Percentiles rank a stretch among this genome's conserved stretches.
phyloP scores from a whole-genome alignment of 768 basidiomycete species.

The button mushroom (Agaricus bisporus) region DNA sequence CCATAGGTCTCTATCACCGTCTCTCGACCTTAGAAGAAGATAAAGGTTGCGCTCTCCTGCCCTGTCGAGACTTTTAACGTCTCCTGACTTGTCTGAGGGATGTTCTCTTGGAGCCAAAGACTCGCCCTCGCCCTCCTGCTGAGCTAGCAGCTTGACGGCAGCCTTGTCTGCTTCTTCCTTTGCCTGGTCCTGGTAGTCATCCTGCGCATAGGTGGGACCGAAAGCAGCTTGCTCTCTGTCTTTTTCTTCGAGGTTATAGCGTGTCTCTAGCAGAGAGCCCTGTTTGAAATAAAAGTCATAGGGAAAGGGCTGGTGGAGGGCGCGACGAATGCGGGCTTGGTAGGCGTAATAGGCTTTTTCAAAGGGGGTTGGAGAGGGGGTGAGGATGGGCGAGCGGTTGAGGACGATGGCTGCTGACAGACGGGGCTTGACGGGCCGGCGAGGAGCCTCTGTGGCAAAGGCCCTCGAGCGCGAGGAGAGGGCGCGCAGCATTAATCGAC shows the following conservation, averaged over 20 bases:
- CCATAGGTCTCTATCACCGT: slow-evolving; percentile 57
- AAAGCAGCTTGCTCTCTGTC: slow-evolving; percentile 69
- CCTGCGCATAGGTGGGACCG: slow-evolving; percentile 51
- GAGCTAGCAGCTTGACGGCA: slow-evolving; percentile 49
- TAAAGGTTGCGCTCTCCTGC: slow-evolving; percentile 84
- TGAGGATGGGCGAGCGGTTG: slow-evolving; percentile 72
- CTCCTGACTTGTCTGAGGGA: slow-evolving; percentile 51
- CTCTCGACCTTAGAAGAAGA: slow-evolving; percentile 59
- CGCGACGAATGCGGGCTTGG: slow-evolving; percentile 76
- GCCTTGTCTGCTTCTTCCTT: slow-evolving; percentile 49
- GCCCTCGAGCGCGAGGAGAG: too few species aligned
- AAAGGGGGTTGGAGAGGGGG: slow-evolving; percentile 64
- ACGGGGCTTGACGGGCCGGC: slow-evolving; percentile 27
- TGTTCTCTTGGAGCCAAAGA: slow-evolving; percentile 55
- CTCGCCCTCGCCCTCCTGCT: slow-evolving; percentile 57
- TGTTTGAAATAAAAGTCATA: slow-evolving; percentile 92
- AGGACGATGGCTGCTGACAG: slow-evolving; percentile 65
- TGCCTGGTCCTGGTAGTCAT: slow-evolving; percentile 39
- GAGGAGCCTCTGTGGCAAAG: slow-evolving; percentile 30
- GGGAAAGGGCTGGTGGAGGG: slow-evolving; percentile 84
- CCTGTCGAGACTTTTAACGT: slow-evolving; percentile 75
- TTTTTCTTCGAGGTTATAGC: slow-evolving; percentile 73
- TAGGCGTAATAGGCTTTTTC: slow-evolving; percentile 81
- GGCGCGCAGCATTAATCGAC: too few species aligned
- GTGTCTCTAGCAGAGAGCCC: slow-evolving; percentile 77